Evolutionary conservation across 2,329 filamentous ascomycete genomes (phyloP).

Genomic region (Sphaerulina vaccinii): DNA sequence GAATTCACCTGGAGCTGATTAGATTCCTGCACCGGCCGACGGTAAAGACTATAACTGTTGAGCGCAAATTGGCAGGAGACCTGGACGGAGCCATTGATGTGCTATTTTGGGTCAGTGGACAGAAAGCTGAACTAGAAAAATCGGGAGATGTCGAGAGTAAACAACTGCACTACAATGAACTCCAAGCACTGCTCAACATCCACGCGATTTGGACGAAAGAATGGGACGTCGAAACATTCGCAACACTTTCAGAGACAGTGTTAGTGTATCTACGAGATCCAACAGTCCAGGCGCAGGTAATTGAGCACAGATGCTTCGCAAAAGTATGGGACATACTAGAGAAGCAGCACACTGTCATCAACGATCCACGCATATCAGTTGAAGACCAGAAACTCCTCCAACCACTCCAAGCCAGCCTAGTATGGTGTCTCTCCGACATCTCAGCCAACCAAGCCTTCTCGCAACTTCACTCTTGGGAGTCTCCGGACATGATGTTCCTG

Average conservation of each 20-base stretch:
- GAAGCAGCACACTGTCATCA: constrained; percentile 2
- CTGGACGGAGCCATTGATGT: constrained; percentile 24
- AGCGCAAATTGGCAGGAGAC: neutral
- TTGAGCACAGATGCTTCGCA: constrained; percentile 15
- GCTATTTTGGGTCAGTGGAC: constrained; percentile 31
- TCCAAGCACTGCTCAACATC: constrained; percentile 18
- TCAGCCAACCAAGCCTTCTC: constrained; percentile 28
- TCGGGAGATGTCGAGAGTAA: too few relatives aligned
- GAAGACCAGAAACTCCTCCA: constrained; percentile 7
- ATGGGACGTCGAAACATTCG: constrained; percentile 25
- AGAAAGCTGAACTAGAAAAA: constrained; percentile 19
- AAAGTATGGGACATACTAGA: constrained; percentile 27
- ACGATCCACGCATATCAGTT: neutral
- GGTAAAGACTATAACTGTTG: neutral
- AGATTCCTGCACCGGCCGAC: constrained; percentile 9
- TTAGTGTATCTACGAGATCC: constrained; percentile 30
- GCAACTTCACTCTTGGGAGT: constrained; percentile 11
- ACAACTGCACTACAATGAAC: constrained; percentile 13
- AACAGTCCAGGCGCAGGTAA: constrained; percentile 25
- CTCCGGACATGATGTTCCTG: neutral
- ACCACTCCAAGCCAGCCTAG: constrained; percentile 26
- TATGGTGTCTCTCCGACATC: constrained; percentile 35
- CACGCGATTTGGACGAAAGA: constrained; percentile 13
- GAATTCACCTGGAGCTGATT: constrained; percentile 23
- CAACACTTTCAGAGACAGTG: constrained; percentile 27